These are phyloP conservation scores for Poronia punctata DNA, from an alignment of 495 filamentous ascomycete species.

Conservation along the genomic window DNA sequence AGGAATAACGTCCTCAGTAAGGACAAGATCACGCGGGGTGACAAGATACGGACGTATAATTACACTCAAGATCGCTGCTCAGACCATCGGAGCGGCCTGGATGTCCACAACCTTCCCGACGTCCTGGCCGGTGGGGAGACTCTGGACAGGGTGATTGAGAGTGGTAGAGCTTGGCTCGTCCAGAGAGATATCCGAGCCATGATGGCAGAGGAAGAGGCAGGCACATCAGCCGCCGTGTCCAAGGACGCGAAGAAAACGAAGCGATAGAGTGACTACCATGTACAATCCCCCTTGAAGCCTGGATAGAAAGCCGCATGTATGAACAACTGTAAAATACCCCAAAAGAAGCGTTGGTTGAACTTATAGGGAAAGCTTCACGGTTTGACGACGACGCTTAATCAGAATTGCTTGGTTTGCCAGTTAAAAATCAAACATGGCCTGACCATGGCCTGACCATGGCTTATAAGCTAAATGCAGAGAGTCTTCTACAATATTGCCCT, in stretches of 20 bases:
- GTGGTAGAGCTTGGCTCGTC: conserved; percentile 70
- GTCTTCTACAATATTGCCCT: too few species aligned
- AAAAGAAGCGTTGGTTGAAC: too few species aligned
- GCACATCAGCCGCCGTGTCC: conserved; percentile 11
- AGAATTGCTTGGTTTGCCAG: too few species aligned
- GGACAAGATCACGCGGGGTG: conserved; percentile 76
- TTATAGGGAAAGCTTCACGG: too few species aligned
- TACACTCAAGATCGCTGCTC: conserved; percentile 89
- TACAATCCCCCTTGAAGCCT: conserved; percentile 1
- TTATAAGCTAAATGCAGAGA: too few species aligned
- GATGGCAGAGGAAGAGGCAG: conserved; percentile 42
- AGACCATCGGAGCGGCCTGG: conserved; percentile 82
- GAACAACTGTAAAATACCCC: neutral
- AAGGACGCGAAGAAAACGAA: conserved; percentile 23
- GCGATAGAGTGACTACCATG: conserved; percentile 17
- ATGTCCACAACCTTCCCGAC: conserved; percentile 72
- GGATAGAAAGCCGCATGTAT: neutral
- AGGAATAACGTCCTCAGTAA: conserved; percentile 69
- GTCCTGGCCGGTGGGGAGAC: conserved; percentile 67
- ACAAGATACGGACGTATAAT: conserved; percentile 95
- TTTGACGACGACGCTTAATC: too few species aligned
- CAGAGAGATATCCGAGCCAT: conserved; percentile 70
- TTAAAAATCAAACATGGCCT: too few species aligned
- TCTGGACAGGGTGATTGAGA: conserved; percentile 72
- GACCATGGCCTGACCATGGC: too few species aligned